Conservation (phyloP, 2,329 filamentous ascomycete genomes). For the Calonectria henricotiae region DNA sequence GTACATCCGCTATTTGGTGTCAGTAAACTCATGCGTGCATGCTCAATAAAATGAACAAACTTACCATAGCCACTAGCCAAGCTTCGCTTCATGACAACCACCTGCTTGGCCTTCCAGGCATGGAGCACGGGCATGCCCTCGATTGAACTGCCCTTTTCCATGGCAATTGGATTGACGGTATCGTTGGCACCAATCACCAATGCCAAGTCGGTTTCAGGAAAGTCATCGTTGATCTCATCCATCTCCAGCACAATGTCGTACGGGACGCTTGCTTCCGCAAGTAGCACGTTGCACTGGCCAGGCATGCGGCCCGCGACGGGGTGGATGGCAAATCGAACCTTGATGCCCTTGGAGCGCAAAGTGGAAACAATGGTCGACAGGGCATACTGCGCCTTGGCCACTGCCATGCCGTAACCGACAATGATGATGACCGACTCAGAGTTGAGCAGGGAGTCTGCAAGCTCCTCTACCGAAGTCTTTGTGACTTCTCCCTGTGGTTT, state of each 20-base stretch:
- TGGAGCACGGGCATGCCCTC: conserved; percentile 95
- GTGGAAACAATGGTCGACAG: conserved; percentile 86
- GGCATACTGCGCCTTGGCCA: conserved; percentile 93
- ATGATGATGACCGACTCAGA: conserved; percentile 91
- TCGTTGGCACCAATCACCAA: conserved; percentile 94
- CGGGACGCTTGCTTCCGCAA: conserved; percentile 89
- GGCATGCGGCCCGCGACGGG: conserved; percentile 94
- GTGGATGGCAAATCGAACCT: conserved; percentile 91
- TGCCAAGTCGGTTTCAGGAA: conserved; percentile 86
- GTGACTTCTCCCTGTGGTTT: conserved; percentile 87
- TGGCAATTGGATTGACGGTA: conserved; percentile 90
- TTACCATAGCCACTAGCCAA: conserved; percentile 90
- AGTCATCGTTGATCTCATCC: conserved; percentile 97
- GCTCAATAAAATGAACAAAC: conserved; percentile 46
- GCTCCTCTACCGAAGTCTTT: conserved; percentile 85
- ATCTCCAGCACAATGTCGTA: conserved; percentile 96
- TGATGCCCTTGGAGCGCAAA: conserved; percentile 82
- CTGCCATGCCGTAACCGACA: conserved; percentile 94
- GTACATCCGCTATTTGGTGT: conserved; percentile 79
- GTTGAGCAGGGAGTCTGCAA: conserved; percentile 81
- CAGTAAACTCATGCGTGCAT: conserved; percentile 35
- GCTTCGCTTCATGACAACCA: conserved; percentile 93
- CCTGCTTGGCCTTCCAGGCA: conserved; percentile 94
- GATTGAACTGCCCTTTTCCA: conserved; percentile 87
- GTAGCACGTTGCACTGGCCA: conserved; percentile 91